Conservation (phyloP, 805 yeast species). For the Saturnispora dispora region DNA sequence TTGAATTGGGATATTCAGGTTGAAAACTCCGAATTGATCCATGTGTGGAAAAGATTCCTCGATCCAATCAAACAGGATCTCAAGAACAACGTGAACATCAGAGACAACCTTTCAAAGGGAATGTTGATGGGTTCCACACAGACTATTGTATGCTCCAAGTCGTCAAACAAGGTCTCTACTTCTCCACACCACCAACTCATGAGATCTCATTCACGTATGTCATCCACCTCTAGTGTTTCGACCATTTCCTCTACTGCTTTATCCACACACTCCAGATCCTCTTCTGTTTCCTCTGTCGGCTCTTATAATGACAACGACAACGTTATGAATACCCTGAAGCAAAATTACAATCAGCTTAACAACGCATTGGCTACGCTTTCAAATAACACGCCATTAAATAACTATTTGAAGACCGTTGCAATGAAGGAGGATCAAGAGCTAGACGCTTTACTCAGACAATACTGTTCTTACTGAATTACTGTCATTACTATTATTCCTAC, state of each 20-base stretch:
- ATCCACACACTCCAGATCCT: conserved; percentile 23
- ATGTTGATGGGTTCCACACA: conserved; percentile 25
- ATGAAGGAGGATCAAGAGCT: conserved; percentile 27
- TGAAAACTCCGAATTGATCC: conserved; percentile 34
- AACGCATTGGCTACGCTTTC: conserved; percentile 10
- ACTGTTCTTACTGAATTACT: conserved; percentile 16
- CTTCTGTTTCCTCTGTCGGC: conserved; percentile 22
- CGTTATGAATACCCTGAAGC: not conserved
- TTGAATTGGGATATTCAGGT: conserved; percentile 62
- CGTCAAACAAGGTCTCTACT: not conserved
- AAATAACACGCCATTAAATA: conserved; percentile 19
- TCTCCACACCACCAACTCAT: conserved; percentile 1
- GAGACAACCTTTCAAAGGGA: conserved; percentile 23
- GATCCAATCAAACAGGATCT: conserved; percentile 39
- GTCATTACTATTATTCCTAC: not conserved
- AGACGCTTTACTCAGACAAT: conserved; percentile 26
- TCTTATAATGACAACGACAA: conserved; percentile 4
- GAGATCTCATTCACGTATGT: conserved; percentile 2
- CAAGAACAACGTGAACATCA: conserved; percentile 25
- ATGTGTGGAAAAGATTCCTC: conserved; percentile 36
- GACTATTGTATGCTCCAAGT: conserved; percentile 17
- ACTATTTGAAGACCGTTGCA: conserved; percentile 27
- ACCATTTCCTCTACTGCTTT: conserved; percentile 9
- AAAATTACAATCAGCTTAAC: conserved; percentile 1
- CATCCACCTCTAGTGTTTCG: conserved; percentile 11